Percentiles rank a stretch among this genome's conserved stretches.
Conservation (phyloP, 352 stramenopile species). For the Plasmopara halstedii region DNA sequence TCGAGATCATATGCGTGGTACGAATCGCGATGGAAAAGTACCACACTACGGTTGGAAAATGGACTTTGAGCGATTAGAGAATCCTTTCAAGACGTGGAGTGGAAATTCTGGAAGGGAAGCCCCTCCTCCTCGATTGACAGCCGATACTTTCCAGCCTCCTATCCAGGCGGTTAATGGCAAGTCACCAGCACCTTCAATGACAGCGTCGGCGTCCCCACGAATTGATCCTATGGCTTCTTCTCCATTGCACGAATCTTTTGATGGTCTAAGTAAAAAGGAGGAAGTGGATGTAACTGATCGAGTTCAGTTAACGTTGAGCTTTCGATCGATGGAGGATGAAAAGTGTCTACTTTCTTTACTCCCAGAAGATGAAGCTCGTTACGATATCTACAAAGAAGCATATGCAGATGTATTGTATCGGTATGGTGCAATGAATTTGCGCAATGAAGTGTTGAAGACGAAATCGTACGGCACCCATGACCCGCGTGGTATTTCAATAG, state of each 20-base stretch:
- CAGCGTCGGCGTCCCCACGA: constrained; percentile 17
- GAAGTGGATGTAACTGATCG: constrained; percentile 34
- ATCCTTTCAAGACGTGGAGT: constrained; percentile 74
- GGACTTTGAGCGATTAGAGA: constrained; percentile 62
- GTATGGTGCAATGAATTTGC: constrained; percentile 66
- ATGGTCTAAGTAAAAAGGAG: constrained; percentile 14
- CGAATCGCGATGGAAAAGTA: constrained; percentile 12
- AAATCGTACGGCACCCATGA: constrained; percentile 23
- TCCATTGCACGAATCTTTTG: constrained; percentile 9
- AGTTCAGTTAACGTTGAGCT: constrained; percentile 44
- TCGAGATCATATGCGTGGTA: constrained; percentile 10
- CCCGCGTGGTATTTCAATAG: constrained; percentile 50
- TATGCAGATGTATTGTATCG: constrained; percentile 79
- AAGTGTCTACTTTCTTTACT: constrained; percentile 41
- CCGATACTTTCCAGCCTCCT: constrained; percentile 45
- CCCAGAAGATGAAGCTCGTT: constrained; percentile 47
- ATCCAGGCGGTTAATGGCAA: constrained; percentile 21
- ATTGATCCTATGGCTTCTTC: constrained; percentile 10
- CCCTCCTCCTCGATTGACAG: constrained; percentile 33
- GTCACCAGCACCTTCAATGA: constrained; percentile 23
- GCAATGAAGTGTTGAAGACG: constrained; percentile 68
- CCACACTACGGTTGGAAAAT: constrained; percentile 37
- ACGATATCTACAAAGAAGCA: constrained; percentile 75
- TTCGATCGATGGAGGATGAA: constrained; percentile 28
- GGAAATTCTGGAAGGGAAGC: constrained; percentile 27